Percentiles rank a stretch among this genome's conserved stretches.
Conservation (phyloP, 2,329 filamentous ascomycete species). For the Aspergillus sp. region DNA sequence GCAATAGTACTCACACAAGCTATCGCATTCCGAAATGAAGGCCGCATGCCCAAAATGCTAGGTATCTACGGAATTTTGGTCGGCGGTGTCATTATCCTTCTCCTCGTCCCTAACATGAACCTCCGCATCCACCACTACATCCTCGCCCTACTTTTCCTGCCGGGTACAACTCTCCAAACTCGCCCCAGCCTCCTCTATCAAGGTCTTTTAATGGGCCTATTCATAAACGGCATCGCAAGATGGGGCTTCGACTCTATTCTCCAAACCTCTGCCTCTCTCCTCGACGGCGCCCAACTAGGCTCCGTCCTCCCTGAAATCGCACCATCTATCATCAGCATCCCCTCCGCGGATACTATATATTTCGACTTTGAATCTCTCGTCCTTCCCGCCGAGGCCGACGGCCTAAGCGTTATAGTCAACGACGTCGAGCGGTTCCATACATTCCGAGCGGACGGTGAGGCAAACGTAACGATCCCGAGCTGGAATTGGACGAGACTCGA, state of each 20-base stretch:
- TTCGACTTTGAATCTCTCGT: constrained; percentile 32
- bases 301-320: constrained; percentile 33
- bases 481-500: constrained; percentile 39
- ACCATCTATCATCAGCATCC: constrained; percentile 14
- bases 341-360: constrained; percentile 27
- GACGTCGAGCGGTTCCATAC: constrained; percentile 60
- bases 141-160: constrained; percentile 57
- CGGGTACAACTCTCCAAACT: constrained; percentile 60
- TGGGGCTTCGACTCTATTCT: constrained; percentile 64
- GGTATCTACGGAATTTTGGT: constrained; percentile 50
- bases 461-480: constrained; percentile 25
- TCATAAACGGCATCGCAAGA: constrained; percentile 64
- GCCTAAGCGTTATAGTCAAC: constrained; percentile 60
- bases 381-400: constrained; percentile 42
- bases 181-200: constrained; percentile 60
- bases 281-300: constrained; percentile 36
- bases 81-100: constrained; percentile 44
- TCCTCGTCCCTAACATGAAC: constrained; percentile 58
- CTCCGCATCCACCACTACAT: constrained; percentile 67
- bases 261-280: constrained; percentile 54
- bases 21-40: constrained; percentile 57
- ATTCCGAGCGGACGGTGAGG: constrained; percentile 45
- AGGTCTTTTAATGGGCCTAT: constrained; percentile 60
- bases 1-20: constrained; percentile 56
- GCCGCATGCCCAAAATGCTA: constrained; percentile 49